Conservation (phyloP, 2,329 filamentous ascomycete species). For the Myrmaecium sp. region DNA sequence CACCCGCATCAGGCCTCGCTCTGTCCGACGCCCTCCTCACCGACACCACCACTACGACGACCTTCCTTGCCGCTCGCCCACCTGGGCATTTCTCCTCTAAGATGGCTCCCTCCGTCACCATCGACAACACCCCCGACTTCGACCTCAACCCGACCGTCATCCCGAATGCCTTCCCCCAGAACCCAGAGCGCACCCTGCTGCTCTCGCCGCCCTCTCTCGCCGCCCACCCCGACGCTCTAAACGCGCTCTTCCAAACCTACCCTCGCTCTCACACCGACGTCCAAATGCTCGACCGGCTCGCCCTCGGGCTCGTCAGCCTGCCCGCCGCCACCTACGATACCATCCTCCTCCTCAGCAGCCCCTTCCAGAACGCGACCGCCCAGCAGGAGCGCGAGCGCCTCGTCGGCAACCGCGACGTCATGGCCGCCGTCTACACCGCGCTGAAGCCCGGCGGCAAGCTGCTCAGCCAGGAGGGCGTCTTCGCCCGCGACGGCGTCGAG, state of each 20-base stretch:
- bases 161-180: slow-evolving; percentile 3
- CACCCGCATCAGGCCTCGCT: background rate
- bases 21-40: background rate
- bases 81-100: background rate
- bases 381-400: slow-evolving; percentile 43
- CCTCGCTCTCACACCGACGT: slow-evolving; percentile 68
- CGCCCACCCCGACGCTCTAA: slow-evolving; percentile 63
- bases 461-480: slow-evolving; percentile 48
- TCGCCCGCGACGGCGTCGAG: slow-evolving; percentile 33
- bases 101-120: slow-evolving; percentile 23
- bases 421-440: slow-evolving; percentile 50
- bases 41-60: background rate
- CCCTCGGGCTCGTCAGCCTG: slow-evolving; percentile 62
- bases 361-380: slow-evolving; percentile 45
- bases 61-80: background rate
- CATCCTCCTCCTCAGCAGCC: slow-evolving; percentile 68
- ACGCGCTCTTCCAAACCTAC: slow-evolving; percentile 51
- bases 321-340: slow-evolving; percentile 65
- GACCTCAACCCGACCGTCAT: slow-evolving; percentile 8
- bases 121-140: slow-evolving; percentile 23
- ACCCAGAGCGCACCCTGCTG: slow-evolving; percentile 57
- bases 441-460: slow-evolving; percentile 54
- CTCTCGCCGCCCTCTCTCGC: slow-evolving; percentile 84
- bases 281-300: slow-evolving; percentile 93
- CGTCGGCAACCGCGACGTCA: slow-evolving; percentile 50